Base-by-base conservation (phyloP, 805 yeast species). In the Metschnikowia dekortorum region DNA sequence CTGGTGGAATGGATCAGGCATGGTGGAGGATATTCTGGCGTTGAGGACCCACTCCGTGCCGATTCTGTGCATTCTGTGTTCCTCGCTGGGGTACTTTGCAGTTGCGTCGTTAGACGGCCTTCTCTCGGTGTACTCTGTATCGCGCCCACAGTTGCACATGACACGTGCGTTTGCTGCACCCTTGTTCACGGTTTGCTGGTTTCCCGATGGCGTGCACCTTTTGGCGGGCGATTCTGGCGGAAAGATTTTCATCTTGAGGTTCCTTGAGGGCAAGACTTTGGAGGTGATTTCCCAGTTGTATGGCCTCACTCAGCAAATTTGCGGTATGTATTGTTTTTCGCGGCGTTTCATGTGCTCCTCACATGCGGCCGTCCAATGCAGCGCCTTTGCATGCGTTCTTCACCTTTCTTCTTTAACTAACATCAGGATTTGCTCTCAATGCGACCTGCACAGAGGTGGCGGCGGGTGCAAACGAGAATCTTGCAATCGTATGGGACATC, bases 401-500 rank as follows among this genome's bases (percentile, higher is more conserved):
- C 36, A 16, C 32, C 16, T 31, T 13, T n/a, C 18, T 11, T 43
- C 33, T 31, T 33, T 16, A 48, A 61, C 67, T 62, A 61, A 61
- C 64, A 3, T 14, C 45, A 79, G 85, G 85, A 1, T 76, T 89
- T 14, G 82, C 87, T 4, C 63, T 89, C 13, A 82, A 80, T 53
- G 66, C 69, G 5, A 79, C 79, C 47, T 68, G 70, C 26, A 69
- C 73, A 1, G 84, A 84, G 48, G 60, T 88, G 34, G 90, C 96
- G 0, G 78, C 87, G 8, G 97, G 97, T 0, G 87, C 89, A 2
- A 90, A 90, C 63, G 96, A 90, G 61, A 89, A 90, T 60, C 71
- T 81, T 14, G 87, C 92, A 51, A 76, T 87, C 0, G 70, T 91
- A 2, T 90, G 96, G 96, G 82, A 86, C 56, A 75, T 87, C 18